Percentiles rank a stretch among this genome's conserved stretches.
Evolutionary conservation across 1,139 yeast genomes (phyloP).

Genomic region (Geotrichum candidum): DNA sequence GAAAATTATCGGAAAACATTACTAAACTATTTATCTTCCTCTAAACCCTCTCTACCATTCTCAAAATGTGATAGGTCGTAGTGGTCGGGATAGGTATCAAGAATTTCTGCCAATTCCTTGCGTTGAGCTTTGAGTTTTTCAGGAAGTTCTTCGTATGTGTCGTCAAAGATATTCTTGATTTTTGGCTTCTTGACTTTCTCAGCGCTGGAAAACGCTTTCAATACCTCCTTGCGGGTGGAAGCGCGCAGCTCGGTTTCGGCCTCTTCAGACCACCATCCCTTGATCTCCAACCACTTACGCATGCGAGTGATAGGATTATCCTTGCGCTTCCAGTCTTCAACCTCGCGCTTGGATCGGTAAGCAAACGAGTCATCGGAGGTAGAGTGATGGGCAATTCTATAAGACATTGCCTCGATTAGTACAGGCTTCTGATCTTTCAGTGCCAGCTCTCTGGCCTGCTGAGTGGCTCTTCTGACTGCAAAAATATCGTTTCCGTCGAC

Average conservation of each 20-base stretch:
- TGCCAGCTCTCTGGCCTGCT: constrained; percentile 31
- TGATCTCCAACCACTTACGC: constrained; percentile 33
- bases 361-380: constrained; percentile 38
- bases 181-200: constrained; percentile 33
- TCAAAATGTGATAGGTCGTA: constrained; percentile 30
- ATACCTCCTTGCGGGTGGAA: constrained; percentile 26
- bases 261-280: constrained; percentile 33
- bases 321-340: constrained; percentile 36
- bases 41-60: constrained; percentile 26
- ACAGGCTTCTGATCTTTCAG: constrained; percentile 32
- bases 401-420: constrained; percentile 37
- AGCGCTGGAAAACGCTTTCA: constrained; percentile 31
- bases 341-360: constrained; percentile 34
- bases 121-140: constrained; percentile 29
- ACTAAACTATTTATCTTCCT: constrained; percentile 14
- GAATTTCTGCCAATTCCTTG: constrained; percentile 29
- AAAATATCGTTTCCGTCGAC: constrained; percentile 37
- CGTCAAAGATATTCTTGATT: constrained; percentile 29
- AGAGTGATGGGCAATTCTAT: constrained; percentile 37
- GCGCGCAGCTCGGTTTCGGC: constrained; percentile 28
- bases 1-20: neutral
- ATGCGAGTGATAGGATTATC: constrained; percentile 35
- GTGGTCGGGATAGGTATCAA: constrained; percentile 32
- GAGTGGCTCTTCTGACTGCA: constrained; percentile 34
- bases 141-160: constrained; percentile 26